Evolutionary conservation across 2,329 filamentous ascomycete species (phyloP).

Genomic region (Clathrospora elynae): DNA sequence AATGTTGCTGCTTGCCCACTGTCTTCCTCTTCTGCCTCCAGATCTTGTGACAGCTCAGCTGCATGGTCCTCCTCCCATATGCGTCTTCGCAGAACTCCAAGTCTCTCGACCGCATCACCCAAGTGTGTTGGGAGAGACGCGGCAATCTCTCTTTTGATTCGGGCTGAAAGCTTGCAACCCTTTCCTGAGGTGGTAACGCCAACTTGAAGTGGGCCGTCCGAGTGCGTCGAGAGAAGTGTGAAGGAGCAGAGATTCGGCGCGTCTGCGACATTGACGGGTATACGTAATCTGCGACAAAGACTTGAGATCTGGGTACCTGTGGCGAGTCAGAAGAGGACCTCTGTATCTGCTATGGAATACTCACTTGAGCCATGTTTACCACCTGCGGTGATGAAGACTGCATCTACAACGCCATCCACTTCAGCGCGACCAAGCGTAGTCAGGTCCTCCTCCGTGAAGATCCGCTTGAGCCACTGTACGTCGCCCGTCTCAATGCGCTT

Average conservation of each 20-base stretch:
- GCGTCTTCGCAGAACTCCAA: slow-evolving; percentile 63
- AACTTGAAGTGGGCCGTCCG: slow-evolving; percentile 89
- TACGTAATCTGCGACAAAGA: slow-evolving; percentile 77
- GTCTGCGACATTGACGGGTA: slow-evolving; percentile 93
- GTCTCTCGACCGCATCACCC: slow-evolving; percentile 74
- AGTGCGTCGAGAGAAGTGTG: slow-evolving; percentile 83
- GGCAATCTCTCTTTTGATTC: slow-evolving; percentile 86
- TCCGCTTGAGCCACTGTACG: slow-evolving; percentile 68
- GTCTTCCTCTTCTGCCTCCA: slow-evolving; percentile 63
- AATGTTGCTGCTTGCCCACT: slow-evolving; percentile 79
- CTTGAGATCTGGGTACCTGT: slow-evolving; percentile 70
- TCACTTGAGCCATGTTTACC: slow-evolving; percentile 57
- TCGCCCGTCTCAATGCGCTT: slow-evolving; percentile 69
- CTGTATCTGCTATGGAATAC: background rate
- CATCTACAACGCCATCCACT: slow-evolving; percentile 79
- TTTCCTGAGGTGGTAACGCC: slow-evolving; percentile 94
- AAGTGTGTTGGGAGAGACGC: slow-evolving; percentile 75
- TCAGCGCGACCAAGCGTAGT: slow-evolving; percentile 78
- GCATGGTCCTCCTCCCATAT: slow-evolving; percentile 58
- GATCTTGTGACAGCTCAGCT: slow-evolving; percentile 52
- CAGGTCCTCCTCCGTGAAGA: slow-evolving; percentile 74
- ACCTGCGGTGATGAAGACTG: slow-evolving; percentile 81
- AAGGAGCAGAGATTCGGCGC: slow-evolving; percentile 86
- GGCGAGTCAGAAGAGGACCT: slow-evolving; percentile 16
- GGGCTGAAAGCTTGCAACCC: slow-evolving; percentile 89